These are phyloP conservation scores for Nissolia schottii DNA, from an alignment of 306 rosid genomes.

Conservation along the genomic window DNA sequence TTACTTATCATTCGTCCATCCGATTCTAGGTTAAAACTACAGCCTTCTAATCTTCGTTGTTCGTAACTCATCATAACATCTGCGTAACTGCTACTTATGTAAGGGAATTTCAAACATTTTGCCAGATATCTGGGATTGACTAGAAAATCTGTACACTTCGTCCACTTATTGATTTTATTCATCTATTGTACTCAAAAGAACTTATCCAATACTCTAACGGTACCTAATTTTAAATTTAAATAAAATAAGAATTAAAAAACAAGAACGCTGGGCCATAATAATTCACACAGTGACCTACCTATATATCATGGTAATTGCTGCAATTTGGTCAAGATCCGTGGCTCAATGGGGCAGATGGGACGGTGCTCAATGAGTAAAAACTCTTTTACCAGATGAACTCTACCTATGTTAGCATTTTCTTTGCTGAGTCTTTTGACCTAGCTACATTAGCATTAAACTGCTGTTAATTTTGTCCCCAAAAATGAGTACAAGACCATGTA, in stretches of 20 bases:
- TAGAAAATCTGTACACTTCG: conserved; percentile 9
- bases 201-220: conserved; percentile 17
- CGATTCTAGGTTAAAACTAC: too few species aligned
- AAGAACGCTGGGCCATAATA: conserved; percentile 39
- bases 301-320: conserved; percentile 42
- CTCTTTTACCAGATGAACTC: conserved; percentile 37
- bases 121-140: conserved; percentile 30
- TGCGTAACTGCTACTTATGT: neutral
- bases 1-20: too few species aligned
- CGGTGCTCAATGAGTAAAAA: conserved; percentile 75
- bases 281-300: conserved; percentile 70
- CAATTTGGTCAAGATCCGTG: conserved; percentile 59
- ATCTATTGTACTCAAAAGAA: neutral
- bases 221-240: conserved; percentile 9
- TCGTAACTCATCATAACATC: neutral
- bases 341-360: conserved; percentile 86
- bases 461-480: conserved; percentile 17
- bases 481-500: conserved; percentile 2
- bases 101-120: conserved; percentile 16
- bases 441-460: conserved; percentile 31
- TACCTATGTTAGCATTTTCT: neutral
- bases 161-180: conserved; percentile 9
- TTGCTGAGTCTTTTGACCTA: conserved; percentile 28
- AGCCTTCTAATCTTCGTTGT: neutral
- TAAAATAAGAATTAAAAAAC: conserved; percentile 23